These are phyloP conservation scores for Furculomyces boomerangus DNA, from an alignment of 371 early-diverging fungal genomes.

Conservation along the genomic window DNA sequence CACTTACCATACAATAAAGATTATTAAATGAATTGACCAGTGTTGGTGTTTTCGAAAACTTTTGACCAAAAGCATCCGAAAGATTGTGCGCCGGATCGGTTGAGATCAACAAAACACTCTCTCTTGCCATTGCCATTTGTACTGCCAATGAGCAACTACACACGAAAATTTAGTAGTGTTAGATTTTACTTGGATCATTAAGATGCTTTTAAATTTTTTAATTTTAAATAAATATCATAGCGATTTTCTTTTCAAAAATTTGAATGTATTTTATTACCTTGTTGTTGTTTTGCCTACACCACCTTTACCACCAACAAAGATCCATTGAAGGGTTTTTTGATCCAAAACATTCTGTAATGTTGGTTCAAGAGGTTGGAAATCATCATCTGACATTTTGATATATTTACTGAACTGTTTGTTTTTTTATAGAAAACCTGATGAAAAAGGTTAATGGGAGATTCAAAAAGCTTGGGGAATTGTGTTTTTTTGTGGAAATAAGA, in stretches of 20 bases:
- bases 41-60: slow-evolving; percentile 91
- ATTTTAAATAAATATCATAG: too few relatives aligned
- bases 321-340: slow-evolving; percentile 88
- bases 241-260: background rate
- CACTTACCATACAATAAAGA: slow-evolving; percentile 68
- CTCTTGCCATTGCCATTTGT: slow-evolving; percentile 77
- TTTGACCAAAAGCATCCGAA: slow-evolving; percentile 96
- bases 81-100: slow-evolving; percentile 98
- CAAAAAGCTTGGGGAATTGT: too few relatives aligned
- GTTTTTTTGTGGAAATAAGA: too few relatives aligned
- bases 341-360: slow-evolving; percentile 88
- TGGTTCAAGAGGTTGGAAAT: slow-evolving; percentile 37
- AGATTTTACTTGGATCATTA: too few relatives aligned
- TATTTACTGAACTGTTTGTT: background rate
- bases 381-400: slow-evolving; percentile 22
- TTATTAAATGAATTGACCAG: slow-evolving; percentile 86
- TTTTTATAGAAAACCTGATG: too few relatives aligned
- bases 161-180: too few relatives aligned
- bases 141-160: slow-evolving; percentile 69
- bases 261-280: slow-evolving; percentile 5
- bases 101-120: slow-evolving; percentile 89
- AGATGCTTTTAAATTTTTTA: too few relatives aligned
- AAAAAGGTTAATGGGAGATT: too few relatives aligned
- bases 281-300: slow-evolving; percentile 77
- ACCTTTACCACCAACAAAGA: slow-evolving; percentile 97